phyloP scores from a whole-genome alignment of 2,329 filamentous ascomycete species.

The Bipolaris oryzae region DNA sequence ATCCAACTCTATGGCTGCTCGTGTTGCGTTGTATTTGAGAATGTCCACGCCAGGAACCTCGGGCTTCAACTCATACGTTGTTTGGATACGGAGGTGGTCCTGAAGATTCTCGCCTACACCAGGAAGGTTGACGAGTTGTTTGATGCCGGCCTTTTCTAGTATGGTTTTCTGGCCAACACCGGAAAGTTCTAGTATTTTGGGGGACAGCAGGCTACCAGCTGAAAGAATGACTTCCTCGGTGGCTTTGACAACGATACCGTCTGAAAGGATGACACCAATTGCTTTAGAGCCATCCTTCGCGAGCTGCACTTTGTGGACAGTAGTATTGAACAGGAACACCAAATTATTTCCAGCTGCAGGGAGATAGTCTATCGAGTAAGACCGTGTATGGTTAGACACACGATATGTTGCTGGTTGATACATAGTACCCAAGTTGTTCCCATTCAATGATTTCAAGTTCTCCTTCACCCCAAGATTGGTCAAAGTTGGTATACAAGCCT shows the following conservation, averaged over 20 bases:
- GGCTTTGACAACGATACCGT: constrained; percentile 34
- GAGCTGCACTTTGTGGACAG: constrained; percentile 49
- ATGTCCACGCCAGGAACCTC: constrained; percentile 24
- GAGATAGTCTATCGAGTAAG: constrained; percentile 55
- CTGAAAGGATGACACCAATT: constrained; percentile 35
- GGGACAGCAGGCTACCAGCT: constrained; percentile 25
- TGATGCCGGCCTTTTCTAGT: constrained; percentile 19
- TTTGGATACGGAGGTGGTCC: constrained; percentile 25
- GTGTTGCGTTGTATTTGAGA: constrained; percentile 30
- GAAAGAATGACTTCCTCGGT: constrained; percentile 34
- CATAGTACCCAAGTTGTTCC: constrained; percentile 57
- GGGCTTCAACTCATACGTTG: constrained; percentile 25
- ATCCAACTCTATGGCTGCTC: constrained; percentile 49
- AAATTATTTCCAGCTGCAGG: constrained; percentile 52
- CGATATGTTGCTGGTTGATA: constrained; percentile 58
- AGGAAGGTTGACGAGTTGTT: constrained; percentile 19
- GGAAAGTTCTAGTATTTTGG: constrained; percentile 30
- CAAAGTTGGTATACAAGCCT: constrained; percentile 54
- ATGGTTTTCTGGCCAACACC: constrained; percentile 24
- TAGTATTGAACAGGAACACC: constrained; percentile 42
- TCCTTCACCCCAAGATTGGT: constrained; percentile 51
- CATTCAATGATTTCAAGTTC: constrained; percentile 54
- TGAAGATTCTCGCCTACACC: constrained; percentile 37
- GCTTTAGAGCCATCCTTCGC: constrained; percentile 15
- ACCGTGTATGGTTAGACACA: constrained; percentile 54